Evolutionary conservation across 2,329 filamentous ascomycete genomes (phyloP), one percentile per base, ranked within the genome.

Genomic region (Xylaria sp.): DNA sequence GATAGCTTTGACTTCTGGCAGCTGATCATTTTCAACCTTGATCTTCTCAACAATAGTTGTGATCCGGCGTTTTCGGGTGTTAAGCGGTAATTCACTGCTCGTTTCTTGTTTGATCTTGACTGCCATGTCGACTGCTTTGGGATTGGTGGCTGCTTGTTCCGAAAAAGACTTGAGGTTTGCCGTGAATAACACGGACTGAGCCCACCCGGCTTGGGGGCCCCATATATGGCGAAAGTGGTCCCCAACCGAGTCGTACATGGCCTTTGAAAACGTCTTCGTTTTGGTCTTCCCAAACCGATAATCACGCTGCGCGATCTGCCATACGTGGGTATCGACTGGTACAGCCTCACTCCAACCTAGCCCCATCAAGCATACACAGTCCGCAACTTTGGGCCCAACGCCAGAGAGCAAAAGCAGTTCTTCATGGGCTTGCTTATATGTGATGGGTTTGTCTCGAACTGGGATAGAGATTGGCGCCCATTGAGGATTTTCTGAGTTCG

Each of bases 321-420:
- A 98, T 13, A 99, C 94, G 81, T 99, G 97, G 1, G 97, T 99
- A 80, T 99, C 96, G 39, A 99, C 93, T 0, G 96, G 96, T 1
- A 99, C 94, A 2, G 94, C 91, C 81, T 98, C 95, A 39, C 92
- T 92, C 95, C 97, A 99, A 34, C 94, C 95, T 15, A 99, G 83
- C 0, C 97, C 97, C 92, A 99, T 98, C 23, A 99, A 84, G 78
- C 93, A 97, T 8, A 98, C 94, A 78, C 97, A 99, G 79, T 99
- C 97, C 6, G 96, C 92, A 0, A 99, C 96, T 80, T 99, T 99
- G 0, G 97, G 96, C 0, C 96, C 96, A 6, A 99, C 97, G 0
- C 96, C 96, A 66, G 94, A 90, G 25, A 99, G 85, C 6, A 87
- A 82, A 0, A 98, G 85, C 1, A 99, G 85, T 73, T 92, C 88